Base-by-base conservation (phyloP, 2,329 filamentous ascomycete genomes). In the Trichophyton verrucosum region DNA sequence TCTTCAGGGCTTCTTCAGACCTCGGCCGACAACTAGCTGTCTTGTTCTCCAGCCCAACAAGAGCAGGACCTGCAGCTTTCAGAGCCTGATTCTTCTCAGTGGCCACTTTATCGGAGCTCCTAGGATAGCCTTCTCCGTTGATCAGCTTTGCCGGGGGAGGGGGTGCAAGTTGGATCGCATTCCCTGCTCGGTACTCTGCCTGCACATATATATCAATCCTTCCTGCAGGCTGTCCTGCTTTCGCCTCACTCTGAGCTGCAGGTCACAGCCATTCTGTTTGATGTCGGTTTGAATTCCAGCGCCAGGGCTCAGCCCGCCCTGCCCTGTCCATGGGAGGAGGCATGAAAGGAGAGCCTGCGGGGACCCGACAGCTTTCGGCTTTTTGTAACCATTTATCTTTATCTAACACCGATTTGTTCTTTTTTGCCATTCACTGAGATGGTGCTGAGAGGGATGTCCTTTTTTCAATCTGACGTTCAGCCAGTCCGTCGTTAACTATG, bases 161-260 rank as follows among this genome's bases (percentile, higher is more conserved):
- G 46, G 17, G 11, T 22, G 49, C 13, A 30, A 30, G 49, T 53
- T 24, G 27, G 27, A 24, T 33, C 5, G 13, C 22, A 33, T 22
- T 15, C 27, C 49, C 49, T 53, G 49, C 49, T 51, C 46, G 9
- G 17, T 22, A 24, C 17, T 24, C 46, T 51, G 17, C 17, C n/a
- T 51, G 22, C 22, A 30, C 27, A 24, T 27, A 53, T 53, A 33
- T 53, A 53, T 30, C 27, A 27, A 53, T 53, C 49, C 49, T 53
- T n/a, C 22, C 49, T 53, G 49, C 49, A 53, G 49, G 49, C 27
- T 15, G 17, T 53, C 27, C 4, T 53, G 27, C 49, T 27, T 17
- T 33, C 49, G 49, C 49, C 49, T 53, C 49, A 53, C 49, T 53
- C 51, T 56, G 51, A 38, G 33, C 51, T 56, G 51, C 15, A 30